A percentile compares a stretch with the other conserved stretches of the same genome.
These are phyloP conservation scores for Annona squamosa DNA, from an alignment of 164 flowering plant species.

Conservation along the genomic window DNA sequence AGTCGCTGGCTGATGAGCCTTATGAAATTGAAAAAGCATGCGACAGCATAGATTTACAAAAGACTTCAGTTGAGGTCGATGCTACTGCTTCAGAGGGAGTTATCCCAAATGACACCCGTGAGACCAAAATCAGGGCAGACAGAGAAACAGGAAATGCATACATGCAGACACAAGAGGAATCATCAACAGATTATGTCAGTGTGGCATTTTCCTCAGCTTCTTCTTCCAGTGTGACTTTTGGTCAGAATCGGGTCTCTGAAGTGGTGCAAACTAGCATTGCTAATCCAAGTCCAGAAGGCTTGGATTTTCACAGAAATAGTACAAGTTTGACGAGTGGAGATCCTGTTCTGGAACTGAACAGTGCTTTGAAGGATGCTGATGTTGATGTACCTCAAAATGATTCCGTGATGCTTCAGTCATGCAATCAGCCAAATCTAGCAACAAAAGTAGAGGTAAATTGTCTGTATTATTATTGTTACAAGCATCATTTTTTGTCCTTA, in stretches of 20 bases:
- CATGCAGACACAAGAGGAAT: not conserved
- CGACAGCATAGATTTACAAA: not conserved
- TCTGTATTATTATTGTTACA: too few species aligned
- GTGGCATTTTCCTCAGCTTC: not conserved
- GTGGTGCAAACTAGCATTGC: not conserved
- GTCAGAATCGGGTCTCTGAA: not conserved
- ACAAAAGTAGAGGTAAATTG: not conserved
- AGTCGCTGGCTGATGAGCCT: not conserved
- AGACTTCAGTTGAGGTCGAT: not conserved
- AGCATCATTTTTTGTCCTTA: too few species aligned
- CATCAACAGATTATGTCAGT: not conserved
- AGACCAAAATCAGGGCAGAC: not conserved
- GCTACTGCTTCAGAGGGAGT: not conserved
- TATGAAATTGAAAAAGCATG: not conserved
- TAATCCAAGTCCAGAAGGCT: not conserved
- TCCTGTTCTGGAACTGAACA: too few species aligned
- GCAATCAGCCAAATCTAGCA: not conserved
- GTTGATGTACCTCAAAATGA: not conserved
- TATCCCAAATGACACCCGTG: not conserved
- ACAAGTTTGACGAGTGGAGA: not conserved
- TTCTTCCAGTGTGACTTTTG: not conserved
- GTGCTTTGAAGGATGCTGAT: not conserved
- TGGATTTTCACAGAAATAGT: not conserved
- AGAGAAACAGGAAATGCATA: not conserved
- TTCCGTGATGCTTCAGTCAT: not conserved